Evolutionary conservation across 2,329 filamentous ascomycete genomes (phyloP).

Genomic region (Metarhizium humberi): DNA sequence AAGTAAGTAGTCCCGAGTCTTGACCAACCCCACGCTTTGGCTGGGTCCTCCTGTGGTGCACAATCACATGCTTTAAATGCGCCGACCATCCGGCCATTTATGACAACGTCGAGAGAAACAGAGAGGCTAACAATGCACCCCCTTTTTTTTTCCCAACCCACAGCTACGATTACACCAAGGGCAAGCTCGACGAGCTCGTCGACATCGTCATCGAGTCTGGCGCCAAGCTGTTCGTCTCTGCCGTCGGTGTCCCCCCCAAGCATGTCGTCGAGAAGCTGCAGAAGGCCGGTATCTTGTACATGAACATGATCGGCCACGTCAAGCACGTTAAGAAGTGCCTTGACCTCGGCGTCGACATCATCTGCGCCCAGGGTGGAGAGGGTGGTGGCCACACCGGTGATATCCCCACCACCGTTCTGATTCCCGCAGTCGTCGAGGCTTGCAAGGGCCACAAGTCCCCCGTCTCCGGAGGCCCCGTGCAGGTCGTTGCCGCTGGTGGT

Average conservation of each 20-base stretch:
- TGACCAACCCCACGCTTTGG: neutral
- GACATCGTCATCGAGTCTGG: conserved; percentile 89
- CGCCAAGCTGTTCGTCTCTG: conserved; percentile 89
- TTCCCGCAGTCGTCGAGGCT: conserved; percentile 81
- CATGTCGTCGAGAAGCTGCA: conserved; percentile 85
- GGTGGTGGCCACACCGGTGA: conserved; percentile 95
- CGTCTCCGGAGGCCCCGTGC: conserved; percentile 77
- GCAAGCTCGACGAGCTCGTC: conserved; percentile 85
- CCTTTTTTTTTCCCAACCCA: neutral
- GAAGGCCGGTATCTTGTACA: conserved; percentile 80
- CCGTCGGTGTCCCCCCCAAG: conserved; percentile 88
- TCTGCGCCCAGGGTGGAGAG: conserved; percentile 97
- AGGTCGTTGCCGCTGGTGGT: conserved; percentile 88
- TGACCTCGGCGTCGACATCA: conserved; percentile 85
- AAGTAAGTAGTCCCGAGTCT: conserved; percentile 44
- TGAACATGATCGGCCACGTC: conserved; percentile 99
- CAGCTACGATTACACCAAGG: conserved; percentile 99
- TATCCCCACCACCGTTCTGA: conserved; percentile 83
- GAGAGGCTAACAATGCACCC: neutral
- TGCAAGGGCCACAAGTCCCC: conserved; percentile 75
- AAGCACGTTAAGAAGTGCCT: conserved; percentile 98
- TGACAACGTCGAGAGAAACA: neutral
- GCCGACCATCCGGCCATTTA: neutral
- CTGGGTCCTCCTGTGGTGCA: neutral
- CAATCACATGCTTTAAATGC: neutral